Evolutionary conservation across 305 asterid species (phyloP).

Genomic region (Fraxinus albicans): DNA sequence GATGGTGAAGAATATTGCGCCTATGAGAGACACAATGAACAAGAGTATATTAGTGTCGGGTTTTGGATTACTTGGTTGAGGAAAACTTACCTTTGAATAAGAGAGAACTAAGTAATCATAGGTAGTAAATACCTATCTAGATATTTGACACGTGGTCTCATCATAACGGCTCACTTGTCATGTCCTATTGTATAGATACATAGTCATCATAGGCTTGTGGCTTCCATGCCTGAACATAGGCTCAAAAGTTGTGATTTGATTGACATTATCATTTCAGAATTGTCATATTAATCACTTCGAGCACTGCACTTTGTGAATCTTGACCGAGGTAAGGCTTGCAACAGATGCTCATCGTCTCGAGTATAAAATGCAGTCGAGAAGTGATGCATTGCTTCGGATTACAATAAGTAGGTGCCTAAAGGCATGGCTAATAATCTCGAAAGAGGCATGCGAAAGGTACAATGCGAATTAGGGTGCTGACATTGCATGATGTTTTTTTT

Average conservation of each 20-base stretch:
- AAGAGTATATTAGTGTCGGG: not conserved
- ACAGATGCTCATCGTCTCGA: not conserved
- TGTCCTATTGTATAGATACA: not conserved
- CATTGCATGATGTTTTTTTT: not conserved
- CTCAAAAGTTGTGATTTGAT: not conserved
- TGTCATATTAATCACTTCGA: not conserved
- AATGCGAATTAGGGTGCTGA: not conserved
- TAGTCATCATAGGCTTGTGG: not conserved
- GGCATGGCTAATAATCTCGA: not conserved
- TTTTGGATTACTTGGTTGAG: not conserved
- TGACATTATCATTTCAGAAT: not conserved
- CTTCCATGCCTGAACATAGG: not conserved
- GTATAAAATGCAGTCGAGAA: not conserved
- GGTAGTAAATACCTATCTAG: not conserved
- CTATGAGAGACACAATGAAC: not conserved
- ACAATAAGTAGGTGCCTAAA: not conserved
- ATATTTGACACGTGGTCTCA: not conserved
- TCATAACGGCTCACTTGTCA: not conserved
- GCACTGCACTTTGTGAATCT: not conserved
- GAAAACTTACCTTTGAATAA: not conserved
- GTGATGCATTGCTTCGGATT: not conserved
- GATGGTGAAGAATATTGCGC: not conserved
- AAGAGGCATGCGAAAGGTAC: not conserved
- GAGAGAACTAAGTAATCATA: not conserved
- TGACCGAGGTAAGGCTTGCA: not conserved